These are phyloP conservation scores for Auricularia sp. DNA, from an alignment of 768 basidiomycete species.

Conservation along the genomic window DNA sequence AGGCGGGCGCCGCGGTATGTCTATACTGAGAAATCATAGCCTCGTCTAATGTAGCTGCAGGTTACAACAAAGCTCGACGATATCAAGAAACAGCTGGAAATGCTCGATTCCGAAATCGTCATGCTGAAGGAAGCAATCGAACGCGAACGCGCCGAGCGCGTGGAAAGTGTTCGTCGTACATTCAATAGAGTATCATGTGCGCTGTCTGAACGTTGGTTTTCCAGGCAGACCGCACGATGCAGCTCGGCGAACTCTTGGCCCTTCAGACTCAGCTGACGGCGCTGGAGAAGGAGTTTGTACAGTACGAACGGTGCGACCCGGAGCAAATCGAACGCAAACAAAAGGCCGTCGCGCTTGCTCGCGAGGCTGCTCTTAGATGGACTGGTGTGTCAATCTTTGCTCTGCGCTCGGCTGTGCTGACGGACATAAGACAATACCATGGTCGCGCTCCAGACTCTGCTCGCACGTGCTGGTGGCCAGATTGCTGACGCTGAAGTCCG, in stretches of 20 bases:
- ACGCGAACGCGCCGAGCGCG: conserved; percentile 41
- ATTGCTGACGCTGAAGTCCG: not conserved
- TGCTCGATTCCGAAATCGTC: conserved; percentile 34
- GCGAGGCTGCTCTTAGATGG: conserved; percentile 78
- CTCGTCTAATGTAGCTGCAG: conserved; percentile 22
- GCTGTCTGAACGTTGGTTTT: not conserved
- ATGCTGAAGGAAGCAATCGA: conserved; percentile 41
- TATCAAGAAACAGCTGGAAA: conserved; percentile 36
- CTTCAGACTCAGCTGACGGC: conserved; percentile 38
- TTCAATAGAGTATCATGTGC: conserved; percentile 1
- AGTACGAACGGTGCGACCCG: conserved; percentile 81
- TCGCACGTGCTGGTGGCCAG: not conserved
- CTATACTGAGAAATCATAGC: not conserved
- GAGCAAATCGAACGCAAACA: conserved; percentile 67
- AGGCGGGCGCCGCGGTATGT: conserved; percentile 63
- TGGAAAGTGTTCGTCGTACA: conserved; percentile 41
- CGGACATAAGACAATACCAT: conserved; percentile 10
- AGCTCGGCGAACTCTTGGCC: conserved; percentile 39
- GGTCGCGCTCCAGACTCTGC: conserved; percentile 6
- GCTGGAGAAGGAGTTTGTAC: conserved; percentile 58
- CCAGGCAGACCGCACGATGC: conserved; percentile 47
- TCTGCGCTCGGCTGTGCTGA: not conserved
- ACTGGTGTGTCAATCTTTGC: conserved; percentile 54
- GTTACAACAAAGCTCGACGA: conserved; percentile 45
- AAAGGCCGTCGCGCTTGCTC: conserved; percentile 61